Percentiles rank a stretch among this genome's conserved stretches.
phyloP scores from a whole-genome alignment of 257 asterid genomes.

The Voacanga thouarsii region DNA sequence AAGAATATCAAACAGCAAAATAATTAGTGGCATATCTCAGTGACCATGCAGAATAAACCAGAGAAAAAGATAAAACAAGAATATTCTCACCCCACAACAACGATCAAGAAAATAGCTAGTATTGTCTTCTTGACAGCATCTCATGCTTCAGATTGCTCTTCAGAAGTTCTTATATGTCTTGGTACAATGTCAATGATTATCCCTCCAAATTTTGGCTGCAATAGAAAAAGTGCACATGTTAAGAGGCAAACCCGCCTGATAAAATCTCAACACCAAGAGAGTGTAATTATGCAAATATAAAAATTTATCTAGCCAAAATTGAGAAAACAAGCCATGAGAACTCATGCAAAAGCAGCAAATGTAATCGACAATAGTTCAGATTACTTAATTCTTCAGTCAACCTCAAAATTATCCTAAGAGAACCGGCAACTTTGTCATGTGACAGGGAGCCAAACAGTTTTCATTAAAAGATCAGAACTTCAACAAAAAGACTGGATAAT shows the following conservation, averaged over 20 bases:
- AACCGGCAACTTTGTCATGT: background rate
- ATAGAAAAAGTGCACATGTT: background rate
- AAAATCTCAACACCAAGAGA: background rate
- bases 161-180: slow-evolving; percentile 30
- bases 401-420: background rate
- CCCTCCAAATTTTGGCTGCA: slow-evolving; percentile 52
- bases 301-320: background rate
- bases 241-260: background rate
- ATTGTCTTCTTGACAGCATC: slow-evolving; percentile 40
- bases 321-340: background rate
- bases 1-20: background rate
- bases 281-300: background rate
- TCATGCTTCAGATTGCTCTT: slow-evolving; percentile 34
- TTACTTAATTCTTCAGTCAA: background rate
- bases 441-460: background rate
- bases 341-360: background rate
- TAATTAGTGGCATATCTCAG: background rate
- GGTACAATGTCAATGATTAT: slow-evolving; percentile 47
- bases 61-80: background rate
- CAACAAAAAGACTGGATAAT: background rate
- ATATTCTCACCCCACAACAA: slow-evolving; percentile 39
- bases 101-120: slow-evolving; percentile 30
- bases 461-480: background rate
- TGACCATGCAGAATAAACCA: background rate
- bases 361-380: background rate